These are phyloP conservation scores for Pleurotus tuber-regium DNA, from an alignment of 768 basidiomycete genomes.

Conservation along the genomic window DNA sequence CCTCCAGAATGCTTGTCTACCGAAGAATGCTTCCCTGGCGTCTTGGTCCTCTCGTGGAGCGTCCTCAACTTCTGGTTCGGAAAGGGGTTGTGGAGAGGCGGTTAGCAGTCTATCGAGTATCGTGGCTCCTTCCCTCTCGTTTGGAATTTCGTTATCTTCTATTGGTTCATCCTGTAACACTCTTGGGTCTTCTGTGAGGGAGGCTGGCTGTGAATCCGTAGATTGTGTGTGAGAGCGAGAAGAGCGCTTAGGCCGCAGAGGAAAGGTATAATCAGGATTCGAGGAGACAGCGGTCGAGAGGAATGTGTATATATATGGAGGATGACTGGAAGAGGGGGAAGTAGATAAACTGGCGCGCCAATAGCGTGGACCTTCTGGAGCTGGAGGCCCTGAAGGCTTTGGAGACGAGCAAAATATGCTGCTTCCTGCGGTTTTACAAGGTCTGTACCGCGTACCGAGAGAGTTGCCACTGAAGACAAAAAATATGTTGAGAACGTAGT, in stretches of 20 bases:
- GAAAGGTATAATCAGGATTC: slow-evolving; percentile 28
- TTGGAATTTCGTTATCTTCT: too few relatives aligned
- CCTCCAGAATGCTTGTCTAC: slow-evolving; percentile 15
- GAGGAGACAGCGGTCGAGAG: slow-evolving; percentile 44
- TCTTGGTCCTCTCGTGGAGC: slow-evolving; percentile 16
- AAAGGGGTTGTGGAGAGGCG: slow-evolving; percentile 33
- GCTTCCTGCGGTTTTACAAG: slow-evolving; percentile 56
- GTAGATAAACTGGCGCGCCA: slow-evolving; percentile 31
- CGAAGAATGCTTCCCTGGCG: slow-evolving; percentile 16
- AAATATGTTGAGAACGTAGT: slow-evolving; percentile 13
- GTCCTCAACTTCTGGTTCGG: slow-evolving; percentile 30
- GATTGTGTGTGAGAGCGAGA: slow-evolving; percentile 16
- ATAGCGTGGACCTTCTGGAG: slow-evolving; percentile 40
- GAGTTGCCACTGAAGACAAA: slow-evolving; percentile 54
- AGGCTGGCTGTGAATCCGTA: background rate
- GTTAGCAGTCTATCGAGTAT: slow-evolving; percentile 40
- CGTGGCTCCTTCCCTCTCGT: slow-evolving; percentile 1
- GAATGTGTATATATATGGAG: slow-evolving; percentile 40
- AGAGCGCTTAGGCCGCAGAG: slow-evolving; percentile 19
- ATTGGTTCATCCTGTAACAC: too few relatives aligned
- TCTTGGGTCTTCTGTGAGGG: too few relatives aligned
- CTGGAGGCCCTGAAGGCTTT: slow-evolving; percentile 19
- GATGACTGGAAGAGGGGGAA: background rate
- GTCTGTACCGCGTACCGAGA: slow-evolving; percentile 59
- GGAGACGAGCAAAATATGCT: slow-evolving; percentile 30